Evolutionary conservation across 1,284 basidiomycete genomes (phyloP), one percentile per base, ranked within the genome.

Genomic region (Ustilago trichophora): DNA sequence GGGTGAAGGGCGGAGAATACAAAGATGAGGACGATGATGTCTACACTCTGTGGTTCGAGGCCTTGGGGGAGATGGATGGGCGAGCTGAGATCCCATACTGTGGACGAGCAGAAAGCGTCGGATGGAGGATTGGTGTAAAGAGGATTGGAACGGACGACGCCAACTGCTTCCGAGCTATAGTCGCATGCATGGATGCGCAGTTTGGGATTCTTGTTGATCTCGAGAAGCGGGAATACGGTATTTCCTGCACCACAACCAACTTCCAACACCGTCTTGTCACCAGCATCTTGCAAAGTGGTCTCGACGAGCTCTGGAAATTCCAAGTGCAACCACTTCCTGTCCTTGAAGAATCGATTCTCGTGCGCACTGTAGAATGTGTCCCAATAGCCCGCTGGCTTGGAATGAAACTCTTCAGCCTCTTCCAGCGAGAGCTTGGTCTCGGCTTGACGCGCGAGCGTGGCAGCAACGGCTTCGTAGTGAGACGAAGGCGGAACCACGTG

Each of bases 1-100:
- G 96, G 96, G 80, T 97, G 93, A 15, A 99, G 83, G 0, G 96
- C 96, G 48, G 91, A 94, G 48, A 98, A 84, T 13, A 98, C 93
- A 78, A 97, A 99, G 41, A 99, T 91, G 67, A 97, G 87, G n/a
- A 94, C 88, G 33, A 92, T 85, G 27, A 98, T 88, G 77, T 99
- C 93, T 15, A 94, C 88, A 10, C 86, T 88, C 12, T 83, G 87
- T 10, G 50, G 27, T 10, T 42, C 37, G 2, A 79, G 43, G 1
- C 62, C 64, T 7, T 59, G 37, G 2, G 76, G 76, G 1, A 77
- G 49, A 2, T 53, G 37, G 1, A 45, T 36, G 11, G 65, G 19
- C 1, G 68, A 67, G 19, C 91, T 88, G 27, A 98, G 84, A 78
- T 98, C 96, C 94, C 94, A 98, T 0, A 96, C 91, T 3, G 88